Conservation (phyloP, 495 filamentous ascomycete species). For the Penicillium odoratum region DNA sequence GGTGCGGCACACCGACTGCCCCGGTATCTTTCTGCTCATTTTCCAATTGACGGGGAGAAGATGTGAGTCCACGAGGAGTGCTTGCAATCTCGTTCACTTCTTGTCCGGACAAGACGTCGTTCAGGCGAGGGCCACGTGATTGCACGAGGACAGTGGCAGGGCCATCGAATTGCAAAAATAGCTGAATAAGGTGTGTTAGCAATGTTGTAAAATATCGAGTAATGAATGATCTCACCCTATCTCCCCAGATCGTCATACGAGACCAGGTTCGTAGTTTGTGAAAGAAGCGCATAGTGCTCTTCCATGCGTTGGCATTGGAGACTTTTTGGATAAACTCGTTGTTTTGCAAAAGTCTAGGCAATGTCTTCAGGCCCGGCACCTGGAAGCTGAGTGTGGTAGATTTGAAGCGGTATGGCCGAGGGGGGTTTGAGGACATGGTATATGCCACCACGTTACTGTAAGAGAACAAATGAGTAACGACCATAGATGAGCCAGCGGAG, state of each 20-base stretch:
- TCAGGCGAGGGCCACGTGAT: conserved; percentile 70
- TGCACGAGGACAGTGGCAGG: conserved; percentile 84
- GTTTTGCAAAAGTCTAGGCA: conserved; percentile 56
- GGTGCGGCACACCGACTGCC: conserved; percentile 22
- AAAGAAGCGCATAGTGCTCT: conserved; percentile 55
- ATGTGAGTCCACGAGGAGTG: conserved; percentile 53
- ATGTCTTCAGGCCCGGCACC: conserved; percentile 60
- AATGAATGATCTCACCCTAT: conserved; percentile 54
- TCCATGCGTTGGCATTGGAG: conserved; percentile 69
- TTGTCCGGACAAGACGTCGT: conserved; percentile 69
- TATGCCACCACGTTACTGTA: conserved; percentile 85
- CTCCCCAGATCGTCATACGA: conserved; percentile 86
- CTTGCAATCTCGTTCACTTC: conserved; percentile 89
- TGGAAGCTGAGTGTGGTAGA: conserved; percentile 75
- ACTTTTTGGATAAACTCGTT: conserved; percentile 70
- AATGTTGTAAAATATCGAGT: neutral
- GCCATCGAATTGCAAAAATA: conserved; percentile 87
- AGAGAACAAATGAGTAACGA: conserved; percentile 1
- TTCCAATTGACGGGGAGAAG: conserved; percentile 50
- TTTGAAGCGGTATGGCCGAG: conserved; percentile 81
- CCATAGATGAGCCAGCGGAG: conserved; percentile 6
- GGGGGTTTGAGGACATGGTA: conserved; percentile 68
- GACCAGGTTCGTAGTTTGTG: conserved; percentile 71
- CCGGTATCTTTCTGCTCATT: conserved; percentile 21
- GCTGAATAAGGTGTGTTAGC: conserved; percentile 38